Percentiles rank a stretch among this genome's conserved stretches.
These are phyloP conservation scores for Kazachstania viticola DNA, from an alignment of 805 yeast species.

Conservation along the genomic window DNA sequence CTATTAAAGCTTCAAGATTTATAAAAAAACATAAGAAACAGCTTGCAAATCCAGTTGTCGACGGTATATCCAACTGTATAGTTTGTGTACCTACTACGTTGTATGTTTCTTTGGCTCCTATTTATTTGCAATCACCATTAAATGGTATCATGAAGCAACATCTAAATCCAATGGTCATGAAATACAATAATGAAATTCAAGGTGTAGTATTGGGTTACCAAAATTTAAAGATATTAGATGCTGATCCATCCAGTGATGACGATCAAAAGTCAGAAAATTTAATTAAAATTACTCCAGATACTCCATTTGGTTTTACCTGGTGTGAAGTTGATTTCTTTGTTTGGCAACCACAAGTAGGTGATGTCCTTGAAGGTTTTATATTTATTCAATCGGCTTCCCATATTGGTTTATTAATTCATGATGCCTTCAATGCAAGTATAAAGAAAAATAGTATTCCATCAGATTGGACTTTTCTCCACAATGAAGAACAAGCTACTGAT, in stretches of 20 bases:
- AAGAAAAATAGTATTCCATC: slow-evolving; percentile 77
- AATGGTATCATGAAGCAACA: slow-evolving; percentile 82
- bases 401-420: slow-evolving; percentile 81
- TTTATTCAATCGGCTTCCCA: slow-evolving; percentile 93
- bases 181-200: slow-evolving; percentile 53
- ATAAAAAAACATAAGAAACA: slow-evolving; percentile 21
- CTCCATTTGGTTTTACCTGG: slow-evolving; percentile 89
- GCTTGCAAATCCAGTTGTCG: slow-evolving; percentile 19
- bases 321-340: slow-evolving; percentile 66
- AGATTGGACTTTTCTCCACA: slow-evolving; percentile 75
- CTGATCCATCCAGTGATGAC: slow-evolving; percentile 31
- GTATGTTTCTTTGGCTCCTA: slow-evolving; percentile 84
- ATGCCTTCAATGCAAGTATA: slow-evolving; percentile 89
- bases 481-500: slow-evolving; percentile 40
- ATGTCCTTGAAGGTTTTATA: slow-evolving; percentile 71
- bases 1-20: slow-evolving; percentile 12
- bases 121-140: slow-evolving; percentile 52
- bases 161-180: slow-evolving; percentile 81
- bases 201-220: slow-evolving; percentile 82
- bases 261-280: slow-evolving; percentile 32
- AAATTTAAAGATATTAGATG: slow-evolving; percentile 44
- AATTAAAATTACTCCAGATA: slow-evolving; percentile 61
- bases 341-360: slow-evolving; percentile 90
- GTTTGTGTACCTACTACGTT: slow-evolving; percentile 32
- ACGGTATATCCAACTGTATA: slow-evolving; percentile 25